These are phyloP conservation scores for Saccharomycopsis fibuligera DNA, from an alignment of 805 yeast genomes.

Conservation along the genomic window DNA sequence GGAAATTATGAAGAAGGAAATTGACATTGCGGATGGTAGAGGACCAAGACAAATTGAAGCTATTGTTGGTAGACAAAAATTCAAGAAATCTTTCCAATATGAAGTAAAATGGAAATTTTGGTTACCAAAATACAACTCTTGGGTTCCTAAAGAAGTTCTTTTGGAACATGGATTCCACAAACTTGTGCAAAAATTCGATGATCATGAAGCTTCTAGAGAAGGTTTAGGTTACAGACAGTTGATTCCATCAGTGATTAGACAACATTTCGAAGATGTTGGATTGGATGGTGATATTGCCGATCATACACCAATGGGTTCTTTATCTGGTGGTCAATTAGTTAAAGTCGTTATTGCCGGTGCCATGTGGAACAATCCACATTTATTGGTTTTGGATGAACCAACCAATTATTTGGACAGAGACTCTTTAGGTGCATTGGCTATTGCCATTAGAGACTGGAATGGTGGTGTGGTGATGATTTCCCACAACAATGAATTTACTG, in stretches of 20 bases:
- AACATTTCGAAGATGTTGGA: slow-evolving; percentile 96
- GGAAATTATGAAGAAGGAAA: slow-evolving; percentile 67
- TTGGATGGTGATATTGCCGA: slow-evolving; percentile 97
- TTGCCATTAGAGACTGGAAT: slow-evolving; percentile 95
- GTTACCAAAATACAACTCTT: slow-evolving; percentile 88
- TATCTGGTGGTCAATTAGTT: slow-evolving; percentile 97
- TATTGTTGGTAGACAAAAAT: slow-evolving; percentile 92
- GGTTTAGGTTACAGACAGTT: slow-evolving; percentile 94
- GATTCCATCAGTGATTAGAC: slow-evolving; percentile 84
- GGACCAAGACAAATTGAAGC: slow-evolving; percentile 90
- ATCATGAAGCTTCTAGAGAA: slow-evolving; percentile 98
- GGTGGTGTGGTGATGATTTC: slow-evolving; percentile 99
- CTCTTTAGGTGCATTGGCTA: slow-evolving; percentile 93
- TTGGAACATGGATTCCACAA: slow-evolving; percentile 82
- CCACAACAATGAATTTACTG: slow-evolving; percentile 93
- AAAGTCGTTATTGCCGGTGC: slow-evolving; percentile 99
- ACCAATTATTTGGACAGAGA: slow-evolving; percentile 97
- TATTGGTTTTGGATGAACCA: slow-evolving; percentile 95
- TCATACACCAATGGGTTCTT: slow-evolving; percentile 93
- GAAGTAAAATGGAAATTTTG: slow-evolving; percentile 91
- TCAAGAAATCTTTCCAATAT: slow-evolving; percentile 94
- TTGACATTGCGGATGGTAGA: slow-evolving; percentile 79
- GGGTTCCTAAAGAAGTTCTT: slow-evolving; percentile 82
- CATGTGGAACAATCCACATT: slow-evolving; percentile 99
- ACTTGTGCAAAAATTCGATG: slow-evolving; percentile 93